Conservation (phyloP, 306 rosid genomes). For the Prosopis cineraria region DNA sequence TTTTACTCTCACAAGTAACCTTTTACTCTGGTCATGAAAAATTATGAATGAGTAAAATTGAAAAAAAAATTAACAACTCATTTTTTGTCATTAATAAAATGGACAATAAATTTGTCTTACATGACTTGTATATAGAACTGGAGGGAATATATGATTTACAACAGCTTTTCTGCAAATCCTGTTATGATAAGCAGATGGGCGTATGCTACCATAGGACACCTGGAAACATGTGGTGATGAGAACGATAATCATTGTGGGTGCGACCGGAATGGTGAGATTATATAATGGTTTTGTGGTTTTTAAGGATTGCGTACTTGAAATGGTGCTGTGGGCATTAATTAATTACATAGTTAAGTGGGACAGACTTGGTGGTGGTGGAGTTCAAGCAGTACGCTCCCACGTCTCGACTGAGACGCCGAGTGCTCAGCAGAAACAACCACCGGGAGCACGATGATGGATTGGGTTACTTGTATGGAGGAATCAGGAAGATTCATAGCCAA, state of each 20-base stretch:
- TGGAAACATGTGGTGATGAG: constrained; percentile 8
- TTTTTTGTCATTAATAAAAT: too few species aligned
- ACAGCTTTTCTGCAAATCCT: too few species aligned
- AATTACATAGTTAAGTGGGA: too few species aligned
- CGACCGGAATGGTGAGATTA: neutral
- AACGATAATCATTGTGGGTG: neutral
- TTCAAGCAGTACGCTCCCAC: constrained; percentile 49
- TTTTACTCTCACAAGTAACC: too few species aligned
- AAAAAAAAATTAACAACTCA: too few species aligned
- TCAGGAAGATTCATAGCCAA: constrained; percentile 52
- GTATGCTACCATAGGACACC: neutral
- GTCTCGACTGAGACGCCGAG: constrained; percentile 44
- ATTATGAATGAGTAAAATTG: too few species aligned
- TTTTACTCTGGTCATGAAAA: too few species aligned
- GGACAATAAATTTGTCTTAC: too few species aligned
- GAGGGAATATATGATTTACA: too few species aligned
- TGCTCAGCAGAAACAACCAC: constrained; percentile 37
- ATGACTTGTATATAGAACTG: too few species aligned
- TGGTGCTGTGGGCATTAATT: too few species aligned
- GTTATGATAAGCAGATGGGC: neutral
- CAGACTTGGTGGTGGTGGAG: constrained; percentile 52
- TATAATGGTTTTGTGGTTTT: neutral
- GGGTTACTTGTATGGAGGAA: constrained; percentile 69
- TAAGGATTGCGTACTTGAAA: too few species aligned
- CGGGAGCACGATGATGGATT: constrained; percentile 53